phyloP scores from a whole-genome alignment of 192 early-diverging fungal genomes.

The Cladochytrium replicatum region DNA sequence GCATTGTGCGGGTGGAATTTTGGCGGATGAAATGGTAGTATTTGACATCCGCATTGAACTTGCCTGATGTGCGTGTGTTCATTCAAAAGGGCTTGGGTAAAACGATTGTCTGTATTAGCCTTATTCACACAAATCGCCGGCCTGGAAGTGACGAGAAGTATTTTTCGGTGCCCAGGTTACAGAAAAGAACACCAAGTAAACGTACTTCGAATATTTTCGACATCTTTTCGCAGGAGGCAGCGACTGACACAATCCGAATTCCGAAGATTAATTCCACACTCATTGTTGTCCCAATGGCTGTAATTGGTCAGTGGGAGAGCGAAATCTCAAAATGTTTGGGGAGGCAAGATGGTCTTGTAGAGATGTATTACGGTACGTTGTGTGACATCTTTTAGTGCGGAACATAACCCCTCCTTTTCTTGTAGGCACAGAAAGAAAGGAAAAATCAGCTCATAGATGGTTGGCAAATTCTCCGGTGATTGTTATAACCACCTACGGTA shows the following conservation, averaged over 20 bases:
- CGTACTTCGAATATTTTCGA: background rate
- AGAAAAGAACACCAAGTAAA: background rate
- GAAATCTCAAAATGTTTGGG: conserved; percentile 13
- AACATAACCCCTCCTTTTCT: background rate
- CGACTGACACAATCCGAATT: background rate
- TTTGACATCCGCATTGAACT: background rate
- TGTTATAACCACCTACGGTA: conserved; percentile 26
- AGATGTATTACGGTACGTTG: conserved; percentile 13
- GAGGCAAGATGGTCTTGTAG: background rate
- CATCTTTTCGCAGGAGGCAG: background rate
- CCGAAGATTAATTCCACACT: conserved; percentile 10
- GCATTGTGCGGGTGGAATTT: conserved; percentile 23
- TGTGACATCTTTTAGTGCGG: too few relatives aligned
- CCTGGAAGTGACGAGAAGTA: background rate
- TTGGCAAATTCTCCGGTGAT: conserved; percentile 10
- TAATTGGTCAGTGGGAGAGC: conserved; percentile 9
- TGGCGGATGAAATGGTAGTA: conserved; percentile 32
- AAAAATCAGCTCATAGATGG: conserved; percentile 1
- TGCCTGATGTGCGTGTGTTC: conserved; percentile 1
- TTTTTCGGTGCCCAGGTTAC: background rate
- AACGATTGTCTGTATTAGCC: conserved; percentile 25
- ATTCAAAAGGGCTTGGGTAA: conserved; percentile 25
- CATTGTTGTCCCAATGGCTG: conserved; percentile 28
- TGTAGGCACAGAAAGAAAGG: background rate
- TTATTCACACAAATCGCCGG: conserved; percentile 23